These are phyloP conservation scores for Alternaria burnsii DNA, from an alignment of 2,329 filamentous ascomycete species.

Conservation along the genomic window DNA sequence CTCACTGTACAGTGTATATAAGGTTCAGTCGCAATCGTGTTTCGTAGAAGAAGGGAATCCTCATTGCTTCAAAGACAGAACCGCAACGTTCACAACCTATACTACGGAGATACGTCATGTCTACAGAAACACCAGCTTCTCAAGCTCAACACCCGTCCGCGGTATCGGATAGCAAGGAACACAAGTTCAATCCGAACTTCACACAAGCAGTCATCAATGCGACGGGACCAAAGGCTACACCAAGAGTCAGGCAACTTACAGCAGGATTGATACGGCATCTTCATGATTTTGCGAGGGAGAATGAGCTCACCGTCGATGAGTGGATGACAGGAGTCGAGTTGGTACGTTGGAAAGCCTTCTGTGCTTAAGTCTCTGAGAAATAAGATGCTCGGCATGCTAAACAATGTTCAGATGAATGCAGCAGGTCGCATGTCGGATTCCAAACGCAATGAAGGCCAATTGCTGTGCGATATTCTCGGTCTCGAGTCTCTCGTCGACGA, in stretches of 20 bases:
- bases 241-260: slow-evolving; percentile 71
- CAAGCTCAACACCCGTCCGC: slow-evolving; percentile 13
- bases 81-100: not conserved
- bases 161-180: slow-evolving; percentile 26
- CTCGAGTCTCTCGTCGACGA: slow-evolving; percentile 75
- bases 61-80: not conserved
- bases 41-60: not conserved
- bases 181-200: slow-evolving; percentile 76
- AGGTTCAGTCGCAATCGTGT: not conserved
- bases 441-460: slow-evolving; percentile 69
- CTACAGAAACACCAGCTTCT: not conserved
- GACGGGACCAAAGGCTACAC: slow-evolving; percentile 73
- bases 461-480: slow-evolving; percentile 66
- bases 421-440: slow-evolving; percentile 70
- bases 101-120: not conserved
- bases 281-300: slow-evolving; percentile 79
- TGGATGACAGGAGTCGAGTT: slow-evolving; percentile 79
- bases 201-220: slow-evolving; percentile 76
- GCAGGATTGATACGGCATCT: slow-evolving; percentile 72
- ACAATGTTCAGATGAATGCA: slow-evolving; percentile 61
- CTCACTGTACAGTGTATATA: not conserved
- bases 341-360: slow-evolving; percentile 50
- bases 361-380: not conserved
- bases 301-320: slow-evolving; percentile 79
- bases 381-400: slow-evolving; percentile 1